phyloP scores from a whole-genome alignment of 148 eudicot genomes.

The Rhododendron vialii region DNA sequence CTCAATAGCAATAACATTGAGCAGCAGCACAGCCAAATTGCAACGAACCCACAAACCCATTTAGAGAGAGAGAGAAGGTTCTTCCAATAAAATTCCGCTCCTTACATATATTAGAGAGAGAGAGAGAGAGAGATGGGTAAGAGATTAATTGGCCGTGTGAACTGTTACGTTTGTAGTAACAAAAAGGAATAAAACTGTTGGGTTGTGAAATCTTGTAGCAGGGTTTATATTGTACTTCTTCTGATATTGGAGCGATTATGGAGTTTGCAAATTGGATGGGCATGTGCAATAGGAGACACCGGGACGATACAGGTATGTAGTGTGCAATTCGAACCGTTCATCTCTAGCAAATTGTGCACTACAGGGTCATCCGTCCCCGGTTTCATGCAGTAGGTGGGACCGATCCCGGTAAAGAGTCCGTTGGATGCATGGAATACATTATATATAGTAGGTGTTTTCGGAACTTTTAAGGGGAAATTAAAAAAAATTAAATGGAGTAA shows the following conservation, averaged over 20 bases:
- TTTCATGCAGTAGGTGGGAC: too few species aligned
- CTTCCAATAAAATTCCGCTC: too few species aligned
- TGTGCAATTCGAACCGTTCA: too few species aligned
- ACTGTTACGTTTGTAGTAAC: neutral
- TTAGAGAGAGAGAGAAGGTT: neutral
- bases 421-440: neutral
- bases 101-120: neutral
- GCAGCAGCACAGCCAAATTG: neutral
- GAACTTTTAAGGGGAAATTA: neutral
- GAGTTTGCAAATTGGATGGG: neutral
- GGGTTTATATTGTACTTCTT: neutral
- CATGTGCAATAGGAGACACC: neutral
- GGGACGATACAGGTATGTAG: too few species aligned
- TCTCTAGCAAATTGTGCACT: too few species aligned
- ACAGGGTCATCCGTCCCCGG: too few species aligned
- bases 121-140: neutral
- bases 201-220: neutral
- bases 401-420: neutral
- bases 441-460: neutral
- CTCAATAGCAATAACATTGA: neutral
- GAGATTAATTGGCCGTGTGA: neutral
- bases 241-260: neutral
- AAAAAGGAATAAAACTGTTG: neutral
- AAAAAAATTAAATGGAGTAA: too few species aligned
- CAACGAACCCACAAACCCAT: neutral